phyloP scores from a whole-genome alignment of 192 early-diverging fungal species.

The Podila verticillata region DNA sequence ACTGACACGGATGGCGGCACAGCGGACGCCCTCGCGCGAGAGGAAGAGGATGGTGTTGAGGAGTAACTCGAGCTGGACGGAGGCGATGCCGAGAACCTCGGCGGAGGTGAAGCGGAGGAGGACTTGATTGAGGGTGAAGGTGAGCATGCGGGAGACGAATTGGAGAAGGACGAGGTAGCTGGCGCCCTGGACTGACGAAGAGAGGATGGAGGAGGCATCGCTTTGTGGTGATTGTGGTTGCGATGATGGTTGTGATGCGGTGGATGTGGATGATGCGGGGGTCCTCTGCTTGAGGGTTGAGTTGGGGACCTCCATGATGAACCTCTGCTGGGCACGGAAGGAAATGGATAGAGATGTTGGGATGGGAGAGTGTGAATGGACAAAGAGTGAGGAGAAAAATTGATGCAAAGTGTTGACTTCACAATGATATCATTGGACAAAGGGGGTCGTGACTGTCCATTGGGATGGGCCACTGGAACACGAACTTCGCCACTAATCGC shows the following conservation, averaged over 20 bases:
- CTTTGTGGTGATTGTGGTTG: neutral
- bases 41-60: slow-evolving; percentile 93
- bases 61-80: slow-evolving; percentile 86
- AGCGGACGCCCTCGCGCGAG: slow-evolving; percentile 83
- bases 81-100: slow-evolving; percentile 83
- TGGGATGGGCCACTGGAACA: no score
- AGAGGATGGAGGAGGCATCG: slow-evolving; percentile 52
- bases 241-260: neutral
- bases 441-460: no score
- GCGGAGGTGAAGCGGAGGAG: slow-evolving; percentile 77
- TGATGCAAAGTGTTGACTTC: no score
- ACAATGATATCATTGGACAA: no score
- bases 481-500: no score
- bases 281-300: neutral
- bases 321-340: neutral
- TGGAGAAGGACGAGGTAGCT: slow-evolving; percentile 82
- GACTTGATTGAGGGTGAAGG: slow-evolving; percentile 86
- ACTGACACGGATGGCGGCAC: slow-evolving; percentile 71
- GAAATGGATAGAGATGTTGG: neutral
- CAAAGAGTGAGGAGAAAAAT: neutral
- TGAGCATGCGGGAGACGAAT: slow-evolving; percentile 75
- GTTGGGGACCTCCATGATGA: no score
- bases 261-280: neutral
- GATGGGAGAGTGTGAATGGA: neutral
- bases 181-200: slow-evolving; percentile 75